Base-by-base conservation (phyloP, 208 protist species). In the Leishmania turanica region DNA sequence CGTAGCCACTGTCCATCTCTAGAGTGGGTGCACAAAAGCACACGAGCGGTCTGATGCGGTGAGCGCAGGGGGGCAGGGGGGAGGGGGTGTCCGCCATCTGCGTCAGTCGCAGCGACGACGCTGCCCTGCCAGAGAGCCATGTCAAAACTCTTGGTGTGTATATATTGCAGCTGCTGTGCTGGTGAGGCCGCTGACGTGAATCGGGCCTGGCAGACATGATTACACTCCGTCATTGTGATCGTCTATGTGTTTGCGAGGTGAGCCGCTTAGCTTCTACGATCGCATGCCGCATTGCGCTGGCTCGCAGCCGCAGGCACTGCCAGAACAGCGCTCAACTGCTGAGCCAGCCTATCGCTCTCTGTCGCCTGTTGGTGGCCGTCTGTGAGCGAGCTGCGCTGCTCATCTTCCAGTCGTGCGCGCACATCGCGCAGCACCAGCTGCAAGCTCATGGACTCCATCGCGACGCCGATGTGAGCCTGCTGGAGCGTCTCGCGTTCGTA, bases 401-500 rank as follows among this genome's bases (percentile, higher is more conserved):
- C 79, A 31, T 76, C 81, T 49, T 82, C 71, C 51, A 89, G 47
- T 47, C 80, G 70, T 11, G 69, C 78, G 21, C 70, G 68, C 27
- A 92, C 89, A 47, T 91, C 88, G 21, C 83, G 81, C 75, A 97
- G 78, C 6, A 92, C 65, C 60, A 88, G 58, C 31, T 83, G 80
- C 90, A 97, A 77, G 31, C 88, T 84, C 66, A 84, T 79, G 37
- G 89, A 78, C 81, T 97, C 92, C 77, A 91, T 77, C 47, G 82
- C 81, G 8, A 97, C 60, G 8, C 85, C 85, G 17, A 81, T 53
- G 27, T 95, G 85, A 24, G 92, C 88, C 17, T 84, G 84, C 79
- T 92, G 87, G n/a, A 96, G 82, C 11, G 94, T 96, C 69, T 90
- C 87, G 60, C 93, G 84, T 76, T 97, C 94, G 73, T 89, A 86